Conservation (phyloP, 2,329 filamentous ascomycete species). For the Ophiostoma sp. region DNA sequence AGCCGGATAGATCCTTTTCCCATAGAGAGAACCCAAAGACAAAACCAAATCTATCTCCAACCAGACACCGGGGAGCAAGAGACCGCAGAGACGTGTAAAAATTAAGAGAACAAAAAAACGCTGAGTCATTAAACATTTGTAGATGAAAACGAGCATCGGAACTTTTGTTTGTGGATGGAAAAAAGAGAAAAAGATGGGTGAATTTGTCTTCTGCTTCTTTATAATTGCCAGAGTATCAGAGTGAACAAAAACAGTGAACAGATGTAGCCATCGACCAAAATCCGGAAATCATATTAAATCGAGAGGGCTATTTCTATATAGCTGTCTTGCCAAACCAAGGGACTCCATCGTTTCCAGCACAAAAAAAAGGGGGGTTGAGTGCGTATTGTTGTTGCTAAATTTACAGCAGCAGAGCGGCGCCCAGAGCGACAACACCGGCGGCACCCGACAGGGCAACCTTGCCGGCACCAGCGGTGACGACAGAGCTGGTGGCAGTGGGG, state of each 20-base stretch:
- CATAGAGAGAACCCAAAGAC: conserved; percentile 1
- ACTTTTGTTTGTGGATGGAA: conserved; percentile 9
- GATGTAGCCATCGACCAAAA: conserved; percentile 15
- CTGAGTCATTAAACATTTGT: conserved; percentile 10
- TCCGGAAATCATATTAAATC: conserved; percentile 35
- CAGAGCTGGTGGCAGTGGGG: conserved; percentile 38
- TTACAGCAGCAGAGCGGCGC: conserved; percentile 56
- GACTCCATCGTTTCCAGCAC: conserved; percentile 23
- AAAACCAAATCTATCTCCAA: conserved; percentile 9
- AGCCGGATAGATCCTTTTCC: conserved; percentile 15
- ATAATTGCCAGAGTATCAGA: conserved; percentile 16
- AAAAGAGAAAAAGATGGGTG: conserved; percentile 13
- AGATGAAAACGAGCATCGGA: conserved; percentile 9
- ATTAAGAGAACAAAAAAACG: conserved; percentile 2
- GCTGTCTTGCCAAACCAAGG: background rate
- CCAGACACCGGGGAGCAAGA: background rate
- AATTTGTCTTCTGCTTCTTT: background rate
- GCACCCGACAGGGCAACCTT: conserved; percentile 55
- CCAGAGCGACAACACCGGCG: conserved; percentile 56
- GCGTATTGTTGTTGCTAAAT: conserved; percentile 32
- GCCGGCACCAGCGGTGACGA: conserved; percentile 52
- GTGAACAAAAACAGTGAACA: background rate
- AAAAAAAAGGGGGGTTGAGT: conserved; percentile 16
- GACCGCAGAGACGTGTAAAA: background rate
- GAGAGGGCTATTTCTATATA: conserved; percentile 12